Percentiles rank a stretch among this genome's conserved stretches.
phyloP scores from a whole-genome alignment of 768 basidiomycete species.

The Agrocybe praecox region DNA sequence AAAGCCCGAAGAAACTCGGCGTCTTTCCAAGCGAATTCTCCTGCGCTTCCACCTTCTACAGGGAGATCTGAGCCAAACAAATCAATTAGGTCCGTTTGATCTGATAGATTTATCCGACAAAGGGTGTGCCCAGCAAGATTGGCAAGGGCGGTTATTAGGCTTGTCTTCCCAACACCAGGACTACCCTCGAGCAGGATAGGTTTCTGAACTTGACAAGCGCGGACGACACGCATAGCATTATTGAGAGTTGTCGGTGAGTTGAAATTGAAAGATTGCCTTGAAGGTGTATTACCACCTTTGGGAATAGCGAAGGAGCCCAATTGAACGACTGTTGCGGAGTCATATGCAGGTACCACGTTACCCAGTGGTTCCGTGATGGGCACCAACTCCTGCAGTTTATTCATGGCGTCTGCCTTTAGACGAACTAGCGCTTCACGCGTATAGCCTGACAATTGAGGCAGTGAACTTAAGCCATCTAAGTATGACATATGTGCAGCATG shows the following conservation, averaged over 20 bases:
- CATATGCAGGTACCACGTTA: slow-evolving; percentile 28
- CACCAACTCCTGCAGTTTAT: slow-evolving; percentile 57
- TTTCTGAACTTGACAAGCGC: slow-evolving; percentile 88
- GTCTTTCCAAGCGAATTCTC: slow-evolving; percentile 97
- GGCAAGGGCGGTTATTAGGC: slow-evolving; percentile 86
- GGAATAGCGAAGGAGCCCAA: slow-evolving; percentile 78
- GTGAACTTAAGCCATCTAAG: slow-evolving; percentile 83
- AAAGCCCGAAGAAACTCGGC: slow-evolving; percentile 93
- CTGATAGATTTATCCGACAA: slow-evolving; percentile 95
- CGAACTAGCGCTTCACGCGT: slow-evolving; percentile 57
- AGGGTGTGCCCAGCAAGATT: slow-evolving; percentile 76
- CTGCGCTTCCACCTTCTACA: slow-evolving; percentile 86
- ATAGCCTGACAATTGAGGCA: slow-evolving; percentile 72
- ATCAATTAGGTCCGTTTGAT: slow-evolving; percentile 96
- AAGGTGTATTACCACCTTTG: slow-evolving; percentile 48
- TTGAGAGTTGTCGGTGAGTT: slow-evolving; percentile 85
- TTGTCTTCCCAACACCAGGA: slow-evolving; percentile 98
- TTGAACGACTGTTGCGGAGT: slow-evolving; percentile 42
- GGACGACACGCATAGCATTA: slow-evolving; percentile 86
- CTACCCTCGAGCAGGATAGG: slow-evolving; percentile 96
- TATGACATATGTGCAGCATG: slow-evolving; percentile 94
- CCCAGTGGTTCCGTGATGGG: slow-evolving; percentile 40
- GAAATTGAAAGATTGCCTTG: slow-evolving; percentile 66
- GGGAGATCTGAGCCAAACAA: slow-evolving; percentile 96
- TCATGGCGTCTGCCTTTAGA: slow-evolving; percentile 62